These are phyloP conservation scores for Peronospora destructor DNA, from an alignment of 352 stramenopile genomes.

Conservation along the genomic window DNA sequence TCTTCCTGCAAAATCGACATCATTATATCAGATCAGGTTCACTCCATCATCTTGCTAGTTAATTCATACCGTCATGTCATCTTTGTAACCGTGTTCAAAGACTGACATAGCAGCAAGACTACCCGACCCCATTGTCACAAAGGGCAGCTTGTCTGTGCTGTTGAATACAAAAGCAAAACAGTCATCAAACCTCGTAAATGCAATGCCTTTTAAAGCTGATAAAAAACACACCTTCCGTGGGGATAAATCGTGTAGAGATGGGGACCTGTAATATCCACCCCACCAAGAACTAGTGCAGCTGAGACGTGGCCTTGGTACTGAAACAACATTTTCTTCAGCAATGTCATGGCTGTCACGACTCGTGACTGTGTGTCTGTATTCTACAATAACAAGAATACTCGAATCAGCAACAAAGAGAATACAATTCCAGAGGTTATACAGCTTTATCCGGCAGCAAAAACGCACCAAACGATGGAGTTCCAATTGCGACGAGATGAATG, in stretches of 20 bases:
- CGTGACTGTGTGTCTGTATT: conserved; percentile 84
- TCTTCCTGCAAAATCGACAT: conserved; percentile 56
- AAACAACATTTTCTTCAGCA: conserved; percentile 97
- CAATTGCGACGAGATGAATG: conserved; percentile 85
- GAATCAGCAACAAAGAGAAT: background rate
- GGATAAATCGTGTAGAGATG: conserved; percentile 98
- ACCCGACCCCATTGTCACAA: conserved; percentile 98
- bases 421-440: no score
- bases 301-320: conserved; percentile 94
- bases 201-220: background rate
- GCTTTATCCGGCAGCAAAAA: background rate
- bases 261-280: conserved; percentile 91
- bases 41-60: background rate
- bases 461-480: conserved; percentile 92
- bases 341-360: conserved; percentile 94
- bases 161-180: conserved; percentile 3
- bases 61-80: conserved; percentile 82
- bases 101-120: conserved; percentile 97
- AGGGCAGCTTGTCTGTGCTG: conserved; percentile 94
- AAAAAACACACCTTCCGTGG: conserved; percentile 74
- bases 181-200: background rate
- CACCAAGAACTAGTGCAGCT: conserved; percentile 96
- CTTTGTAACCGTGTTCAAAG: conserved; percentile 93
- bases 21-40: background rate
- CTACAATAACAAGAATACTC: conserved; percentile 15